phyloP scores from a whole-genome alignment of 78 protist genomes.

The Anaeramoeba flamelloides region DNA sequence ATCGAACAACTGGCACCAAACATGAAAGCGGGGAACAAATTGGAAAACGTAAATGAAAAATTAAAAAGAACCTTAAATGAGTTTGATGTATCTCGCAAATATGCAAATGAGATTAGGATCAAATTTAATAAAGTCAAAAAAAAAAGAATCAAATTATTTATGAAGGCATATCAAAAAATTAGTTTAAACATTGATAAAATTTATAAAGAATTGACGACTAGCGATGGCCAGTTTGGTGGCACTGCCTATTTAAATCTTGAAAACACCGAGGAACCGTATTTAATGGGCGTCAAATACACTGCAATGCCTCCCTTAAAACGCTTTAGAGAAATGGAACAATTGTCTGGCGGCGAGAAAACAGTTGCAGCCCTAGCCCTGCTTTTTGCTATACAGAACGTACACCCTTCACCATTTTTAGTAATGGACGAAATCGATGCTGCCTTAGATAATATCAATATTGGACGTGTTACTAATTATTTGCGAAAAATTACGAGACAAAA shows the following conservation, averaged over 20 bases:
- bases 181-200: slow-evolving; percentile 9
- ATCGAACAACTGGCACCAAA: slow-evolving; percentile 8
- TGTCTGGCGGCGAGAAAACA: slow-evolving; percentile 97
- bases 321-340: slow-evolving; percentile 71
- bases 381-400: slow-evolving; percentile 74
- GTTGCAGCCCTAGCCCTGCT: slow-evolving; percentile 95
- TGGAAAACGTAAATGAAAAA: neutral
- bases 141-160: slow-evolving; percentile 5
- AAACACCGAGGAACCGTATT: slow-evolving; percentile 60
- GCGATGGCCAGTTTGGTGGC: slow-evolving; percentile 31
- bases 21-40: neutral
- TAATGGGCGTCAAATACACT: slow-evolving; percentile 61
- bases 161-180: slow-evolving; percentile 13
- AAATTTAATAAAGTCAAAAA: slow-evolving; percentile 7
- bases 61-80: neutral
- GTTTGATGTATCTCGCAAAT: neutral
- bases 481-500: neutral
- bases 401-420: slow-evolving; percentile 91
- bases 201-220: slow-evolving; percentile 18
- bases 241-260: slow-evolving; percentile 54
- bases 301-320: slow-evolving; percentile 92
- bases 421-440: slow-evolving; percentile 99
- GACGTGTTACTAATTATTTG: slow-evolving; percentile 42
- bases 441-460: slow-evolving; percentile 76
- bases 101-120: neutral